A percentile compares a stretch with the other conserved stretches of the same genome.
These are phyloP conservation scores for Cucurbita moschata DNA, from an alignment of 306 rosid species.

Conservation along the genomic window DNA sequence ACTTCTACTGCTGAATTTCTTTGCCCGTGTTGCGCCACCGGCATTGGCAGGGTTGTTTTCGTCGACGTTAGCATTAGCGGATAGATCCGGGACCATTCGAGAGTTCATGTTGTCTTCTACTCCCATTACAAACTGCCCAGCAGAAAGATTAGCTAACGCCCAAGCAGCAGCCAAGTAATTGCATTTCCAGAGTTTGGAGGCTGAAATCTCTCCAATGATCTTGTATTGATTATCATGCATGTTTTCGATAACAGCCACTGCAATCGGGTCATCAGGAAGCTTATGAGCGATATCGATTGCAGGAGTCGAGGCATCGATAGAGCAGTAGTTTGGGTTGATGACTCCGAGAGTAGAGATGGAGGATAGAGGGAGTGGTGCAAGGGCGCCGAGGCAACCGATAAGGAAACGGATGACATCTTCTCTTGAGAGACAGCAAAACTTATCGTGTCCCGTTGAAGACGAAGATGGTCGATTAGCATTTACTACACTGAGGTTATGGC, in stretches of 20 bases:
- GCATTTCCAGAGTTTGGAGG: slow-evolving; percentile 87
- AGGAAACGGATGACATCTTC: slow-evolving; percentile 95
- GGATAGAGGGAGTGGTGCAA: slow-evolving; percentile 91
- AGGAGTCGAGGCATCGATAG: slow-evolving; percentile 49
- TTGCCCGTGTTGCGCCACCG: slow-evolving; percentile 29
- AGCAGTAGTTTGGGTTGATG: slow-evolving; percentile 56
- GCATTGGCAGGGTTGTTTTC: slow-evolving; percentile 20
- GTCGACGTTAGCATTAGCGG: slow-evolving; percentile 20
- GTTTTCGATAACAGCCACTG: slow-evolving; percentile 64
- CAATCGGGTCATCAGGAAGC: slow-evolving; percentile 63
- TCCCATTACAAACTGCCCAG: slow-evolving; percentile 97
- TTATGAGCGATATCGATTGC: slow-evolving; percentile 48
- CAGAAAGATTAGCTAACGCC: slow-evolving; percentile 81
- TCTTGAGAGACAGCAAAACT: slow-evolving; percentile 80
- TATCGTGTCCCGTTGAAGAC: slow-evolving; percentile 28
- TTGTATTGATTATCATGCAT: slow-evolving; percentile 29
- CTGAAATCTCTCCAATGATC: slow-evolving; percentile 90
- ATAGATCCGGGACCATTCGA: slow-evolving; percentile 24
- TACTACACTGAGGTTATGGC: slow-evolving; percentile 29
- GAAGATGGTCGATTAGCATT: slow-evolving; percentile 42
- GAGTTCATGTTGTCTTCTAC: slow-evolving; percentile 66
- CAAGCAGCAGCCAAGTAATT: slow-evolving; percentile 79
- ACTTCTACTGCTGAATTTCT: slow-evolving; percentile 73
- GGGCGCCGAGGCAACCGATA: slow-evolving; percentile 92
- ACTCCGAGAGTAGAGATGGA: slow-evolving; percentile 61